A percentile compares a stretch with the other conserved stretches of the same genome.
Evolutionary conservation across 2,329 filamentous ascomycete species (phyloP).

Genomic region (Erysiphe pulchra): DNA sequence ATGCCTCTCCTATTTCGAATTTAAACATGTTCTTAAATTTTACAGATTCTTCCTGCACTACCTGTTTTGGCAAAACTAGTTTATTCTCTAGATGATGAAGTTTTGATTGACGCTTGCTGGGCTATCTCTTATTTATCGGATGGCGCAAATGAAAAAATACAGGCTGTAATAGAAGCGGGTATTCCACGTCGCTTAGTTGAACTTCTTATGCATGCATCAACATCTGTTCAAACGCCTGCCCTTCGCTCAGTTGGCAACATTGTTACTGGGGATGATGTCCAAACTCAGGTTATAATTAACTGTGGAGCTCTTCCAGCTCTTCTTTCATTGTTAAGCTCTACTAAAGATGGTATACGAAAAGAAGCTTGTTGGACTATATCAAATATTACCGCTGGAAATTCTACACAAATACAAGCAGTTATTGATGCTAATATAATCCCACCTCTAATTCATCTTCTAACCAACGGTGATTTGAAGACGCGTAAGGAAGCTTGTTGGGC

Average conservation of each 20-base stretch:
- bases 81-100: slow-evolving; percentile 94
- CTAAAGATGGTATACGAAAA: slow-evolving; percentile 96
- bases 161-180: slow-evolving; percentile 93
- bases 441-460: slow-evolving; percentile 82
- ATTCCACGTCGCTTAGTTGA: slow-evolving; percentile 92
- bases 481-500: slow-evolving; percentile 99
- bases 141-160: slow-evolving; percentile 96
- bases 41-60: slow-evolving; percentile 73
- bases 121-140: slow-evolving; percentile 97
- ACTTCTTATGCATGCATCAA: slow-evolving; percentile 92
- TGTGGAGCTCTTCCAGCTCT: slow-evolving; percentile 79
- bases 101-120: slow-evolving; percentile 98
- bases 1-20: slow-evolving; percentile 3
- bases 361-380: slow-evolving; percentile 99
- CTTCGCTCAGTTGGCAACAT: slow-evolving; percentile 96
- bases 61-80: slow-evolving; percentile 92
- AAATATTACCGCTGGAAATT: slow-evolving; percentile 96
- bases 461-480: slow-evolving; percentile 95
- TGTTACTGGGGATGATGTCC: slow-evolving; percentile 91
- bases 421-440: slow-evolving; percentile 94
- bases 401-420: slow-evolving; percentile 86
- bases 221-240: slow-evolving; percentile 90
- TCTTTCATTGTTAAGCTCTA: slow-evolving; percentile 81
- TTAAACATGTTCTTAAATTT: slow-evolving; percentile 9
- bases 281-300: slow-evolving; percentile 99